phyloP scores from a whole-genome alignment of 495 filamentous ascomycete genomes.

The Tricharina praecox region DNA sequence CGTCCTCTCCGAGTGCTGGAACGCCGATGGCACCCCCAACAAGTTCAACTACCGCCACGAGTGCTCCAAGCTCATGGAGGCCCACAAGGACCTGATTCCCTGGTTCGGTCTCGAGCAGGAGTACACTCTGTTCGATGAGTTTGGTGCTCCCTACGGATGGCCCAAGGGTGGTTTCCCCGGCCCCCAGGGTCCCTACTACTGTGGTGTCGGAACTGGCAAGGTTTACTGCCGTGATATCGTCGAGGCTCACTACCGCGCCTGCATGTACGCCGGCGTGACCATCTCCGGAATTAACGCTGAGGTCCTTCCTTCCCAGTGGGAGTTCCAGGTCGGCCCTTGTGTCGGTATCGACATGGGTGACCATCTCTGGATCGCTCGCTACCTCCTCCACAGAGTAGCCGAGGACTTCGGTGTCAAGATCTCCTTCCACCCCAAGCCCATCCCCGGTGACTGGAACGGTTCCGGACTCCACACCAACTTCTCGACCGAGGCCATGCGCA shows the following conservation, averaged over 20 bases:
- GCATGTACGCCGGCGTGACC: constrained; percentile 75
- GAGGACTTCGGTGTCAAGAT: constrained; percentile 96
- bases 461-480: constrained; percentile 88
- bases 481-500: constrained; percentile 70
- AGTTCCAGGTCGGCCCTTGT: constrained; percentile 97
- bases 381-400: constrained; percentile 87
- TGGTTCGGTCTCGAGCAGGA: constrained; percentile 99
- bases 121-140: constrained; percentile 77
- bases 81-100: constrained; percentile 62
- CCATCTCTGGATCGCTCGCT: constrained; percentile 93
- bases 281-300: constrained; percentile 99
- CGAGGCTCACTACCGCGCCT: constrained; percentile 96
- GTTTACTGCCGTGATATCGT: constrained; percentile 98
- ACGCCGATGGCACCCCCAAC: constrained; percentile 90
- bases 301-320: constrained; percentile 98
- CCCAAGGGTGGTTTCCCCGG: constrained; percentile 90
- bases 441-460: constrained; percentile 98
- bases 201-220: constrained; percentile 91
- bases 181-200: constrained; percentile 97
- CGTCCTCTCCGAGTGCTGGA: constrained; percentile 92
- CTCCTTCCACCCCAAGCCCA: constrained; percentile 93
- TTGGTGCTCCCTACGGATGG: constrained; percentile 88
- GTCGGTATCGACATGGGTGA: constrained; percentile 86
- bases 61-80: constrained; percentile 71
- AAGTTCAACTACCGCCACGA: constrained; percentile 96